phyloP scores from a whole-genome alignment of 768 basidiomycete species.

The Pleurotus ostreatus region DNA sequence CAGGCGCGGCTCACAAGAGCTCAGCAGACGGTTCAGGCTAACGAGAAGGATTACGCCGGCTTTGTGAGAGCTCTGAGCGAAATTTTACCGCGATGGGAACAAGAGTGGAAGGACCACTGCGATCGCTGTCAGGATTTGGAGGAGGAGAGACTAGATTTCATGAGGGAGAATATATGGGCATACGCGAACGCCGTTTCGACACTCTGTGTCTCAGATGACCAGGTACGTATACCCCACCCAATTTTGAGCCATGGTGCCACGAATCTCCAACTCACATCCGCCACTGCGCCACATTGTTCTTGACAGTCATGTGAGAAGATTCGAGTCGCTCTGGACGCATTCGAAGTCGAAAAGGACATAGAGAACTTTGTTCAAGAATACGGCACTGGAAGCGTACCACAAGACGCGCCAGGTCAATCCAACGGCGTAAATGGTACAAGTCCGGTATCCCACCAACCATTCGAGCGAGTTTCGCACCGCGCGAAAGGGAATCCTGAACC shows the following conservation, averaged over 20 bases:
- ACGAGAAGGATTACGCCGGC: constrained; percentile 90
- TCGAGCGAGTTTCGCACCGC: not conserved
- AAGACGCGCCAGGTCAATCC: constrained; percentile 71
- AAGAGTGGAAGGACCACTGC: constrained; percentile 91
- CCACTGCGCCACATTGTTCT: constrained; percentile 4
- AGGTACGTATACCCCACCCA: constrained; percentile 48
- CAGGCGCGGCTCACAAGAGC: constrained; percentile 82
- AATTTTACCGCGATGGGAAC: constrained; percentile 83
- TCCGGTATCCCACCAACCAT: not conserved
- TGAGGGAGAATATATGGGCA: constrained; percentile 93
- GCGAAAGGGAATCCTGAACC: not conserved
- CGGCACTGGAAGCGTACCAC: constrained; percentile 84
- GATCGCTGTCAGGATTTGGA: constrained; percentile 96
- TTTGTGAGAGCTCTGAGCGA: constrained; percentile 77
- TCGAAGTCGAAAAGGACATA: constrained; percentile 86
- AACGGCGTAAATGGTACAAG: constrained; percentile 38
- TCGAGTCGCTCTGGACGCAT: constrained; percentile 79
- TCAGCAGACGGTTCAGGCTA: constrained; percentile 82
- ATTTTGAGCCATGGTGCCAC: not conserved
- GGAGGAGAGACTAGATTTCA: constrained; percentile 87
- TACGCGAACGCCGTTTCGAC: constrained; percentile 95
- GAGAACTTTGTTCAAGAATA: constrained; percentile 85
- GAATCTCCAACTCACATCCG: not conserved
- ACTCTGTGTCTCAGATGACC: constrained; percentile 94
- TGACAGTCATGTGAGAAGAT: constrained; percentile 86